Percentiles rank a stretch among this genome's conserved stretches.
These are phyloP conservation scores for Chlorella sp. DNA, from an alignment of 139 green algal genomes.

Conservation along the genomic window DNA sequence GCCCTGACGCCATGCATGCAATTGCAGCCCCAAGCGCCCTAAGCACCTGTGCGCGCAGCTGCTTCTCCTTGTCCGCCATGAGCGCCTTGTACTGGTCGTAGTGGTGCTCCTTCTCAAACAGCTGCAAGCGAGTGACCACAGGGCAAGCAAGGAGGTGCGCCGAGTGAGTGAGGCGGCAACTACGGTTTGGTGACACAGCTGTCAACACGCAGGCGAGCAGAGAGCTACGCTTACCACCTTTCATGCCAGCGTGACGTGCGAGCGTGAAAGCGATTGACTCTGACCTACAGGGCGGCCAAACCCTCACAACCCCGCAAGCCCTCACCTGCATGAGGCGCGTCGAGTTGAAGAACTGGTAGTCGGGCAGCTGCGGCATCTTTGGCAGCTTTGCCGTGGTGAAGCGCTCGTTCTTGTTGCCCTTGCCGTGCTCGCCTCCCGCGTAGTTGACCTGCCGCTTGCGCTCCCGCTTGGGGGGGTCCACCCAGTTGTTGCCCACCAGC, in stretches of 20 bases:
- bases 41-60: slow-evolving; percentile 1
- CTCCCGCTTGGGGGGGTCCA: slow-evolving; percentile 93
- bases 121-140: too few species aligned
- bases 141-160: too few species aligned
- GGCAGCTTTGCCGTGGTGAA: slow-evolving; percentile 43
- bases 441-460: slow-evolving; percentile 90
- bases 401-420: slow-evolving; percentile 16
- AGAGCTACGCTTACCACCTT: too few species aligned
- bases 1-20: too few species aligned
- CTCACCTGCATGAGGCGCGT: slow-evolving; percentile 45
- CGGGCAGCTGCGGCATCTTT: slow-evolving; percentile 88
- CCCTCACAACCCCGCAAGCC: too few species aligned
- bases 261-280: too few species aligned
- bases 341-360: slow-evolving; percentile 98
- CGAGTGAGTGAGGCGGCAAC: too few species aligned
- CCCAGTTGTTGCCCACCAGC: slow-evolving; percentile 76
- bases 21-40: too few species aligned
- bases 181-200: too few species aligned
- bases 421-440: slow-evolving; percentile 41
- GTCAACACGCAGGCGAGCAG: too few species aligned
- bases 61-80: slow-evolving; percentile 46
- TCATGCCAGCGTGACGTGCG: too few species aligned
- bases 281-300: too few species aligned
- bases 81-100: slow-evolving; percentile 63
- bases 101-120: slow-evolving; percentile 87